phyloP scores from a whole-genome alignment of 2,329 filamentous ascomycete genomes.

The Acrodontium crateriforme region DNA sequence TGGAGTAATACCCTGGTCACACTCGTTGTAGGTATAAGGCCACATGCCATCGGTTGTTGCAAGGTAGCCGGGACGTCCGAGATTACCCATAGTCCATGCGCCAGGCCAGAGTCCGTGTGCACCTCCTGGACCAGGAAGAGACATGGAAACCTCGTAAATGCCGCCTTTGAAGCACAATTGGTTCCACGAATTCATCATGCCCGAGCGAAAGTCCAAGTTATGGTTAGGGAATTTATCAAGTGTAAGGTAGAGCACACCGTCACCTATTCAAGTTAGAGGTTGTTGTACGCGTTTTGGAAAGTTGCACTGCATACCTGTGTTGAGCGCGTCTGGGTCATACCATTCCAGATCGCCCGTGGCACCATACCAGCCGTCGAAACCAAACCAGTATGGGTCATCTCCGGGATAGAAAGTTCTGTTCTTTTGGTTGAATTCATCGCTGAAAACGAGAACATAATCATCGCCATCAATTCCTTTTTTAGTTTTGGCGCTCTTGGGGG shows the following conservation, averaged over 20 bases:
- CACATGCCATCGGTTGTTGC: constrained; percentile 40
- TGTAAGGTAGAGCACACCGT: constrained; percentile 33
- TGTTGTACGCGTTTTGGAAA: constrained; percentile 40
- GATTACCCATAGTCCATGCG: constrained; percentile 41
- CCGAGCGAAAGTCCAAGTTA: constrained; percentile 33
- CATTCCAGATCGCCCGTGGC: constrained; percentile 38
- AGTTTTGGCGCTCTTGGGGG: constrained; percentile 32
- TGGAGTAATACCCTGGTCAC: constrained; percentile 36
- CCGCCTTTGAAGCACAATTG: constrained; percentile 42
- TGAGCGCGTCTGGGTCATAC: constrained; percentile 40
- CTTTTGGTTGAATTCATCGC: constrained; percentile 41
- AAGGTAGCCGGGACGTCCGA: constrained; percentile 38
- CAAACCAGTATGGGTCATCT: constrained; percentile 43
- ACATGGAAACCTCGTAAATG: constrained; percentile 39
- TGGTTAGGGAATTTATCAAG: constrained; percentile 35
- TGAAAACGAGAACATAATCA: constrained; percentile 38
- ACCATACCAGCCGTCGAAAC: constrained; percentile 41
- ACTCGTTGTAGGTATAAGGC: constrained; percentile 40
- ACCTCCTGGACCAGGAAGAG: constrained; percentile 37
- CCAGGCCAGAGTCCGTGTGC: constrained; percentile 39
- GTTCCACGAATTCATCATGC: constrained; percentile 41
- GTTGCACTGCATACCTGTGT: constrained; percentile 27
- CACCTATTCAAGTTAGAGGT: constrained; percentile 32
- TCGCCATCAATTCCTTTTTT: constrained; percentile 33
- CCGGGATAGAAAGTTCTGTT: constrained; percentile 42